These are phyloP conservation scores for Pachyrhizus erosus DNA, from an alignment of 306 rosid species.

Conservation along the genomic window DNA sequence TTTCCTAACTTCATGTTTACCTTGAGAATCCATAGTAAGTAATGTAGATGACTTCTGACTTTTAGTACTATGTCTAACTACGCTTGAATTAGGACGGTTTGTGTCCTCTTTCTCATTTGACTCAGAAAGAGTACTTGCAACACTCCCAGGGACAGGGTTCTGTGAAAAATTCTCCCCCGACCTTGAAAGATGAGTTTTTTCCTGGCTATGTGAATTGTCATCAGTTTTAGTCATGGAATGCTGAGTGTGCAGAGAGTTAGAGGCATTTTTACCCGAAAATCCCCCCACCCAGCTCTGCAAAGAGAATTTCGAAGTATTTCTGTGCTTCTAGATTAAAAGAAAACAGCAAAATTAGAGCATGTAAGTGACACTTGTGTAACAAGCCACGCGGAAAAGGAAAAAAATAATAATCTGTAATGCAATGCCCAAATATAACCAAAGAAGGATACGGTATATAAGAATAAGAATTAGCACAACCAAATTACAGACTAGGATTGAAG, in stretches of 20 bases:
- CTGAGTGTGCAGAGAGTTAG: slow-evolving; percentile 52
- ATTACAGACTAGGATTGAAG: slow-evolving; percentile 16
- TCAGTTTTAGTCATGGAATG: slow-evolving; percentile 46
- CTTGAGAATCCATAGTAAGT: slow-evolving; percentile 44
- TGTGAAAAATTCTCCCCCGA: slow-evolving; percentile 51
- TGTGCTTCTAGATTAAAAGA: slow-evolving; percentile 73
- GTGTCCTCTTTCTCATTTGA: slow-evolving; percentile 52
- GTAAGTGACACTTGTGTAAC: slow-evolving; percentile 22
- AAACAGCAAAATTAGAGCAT: slow-evolving; percentile 19
- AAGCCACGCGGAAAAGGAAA: slow-evolving; percentile 25
- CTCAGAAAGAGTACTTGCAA: slow-evolving; percentile 44
- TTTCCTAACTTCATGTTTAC: slow-evolving; percentile 52
- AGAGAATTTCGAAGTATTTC: slow-evolving; percentile 84
- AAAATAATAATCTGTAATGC: not conserved
- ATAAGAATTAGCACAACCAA: slow-evolving; percentile 7
- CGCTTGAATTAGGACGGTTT: slow-evolving; percentile 39
- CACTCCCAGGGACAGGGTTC: slow-evolving; percentile 48
- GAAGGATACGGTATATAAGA: not conserved
- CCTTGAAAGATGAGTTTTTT: slow-evolving; percentile 57
- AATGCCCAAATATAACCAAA: slow-evolving; percentile 30
- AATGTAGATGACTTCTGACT: slow-evolving; percentile 49
- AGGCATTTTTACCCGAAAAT: slow-evolving; percentile 63
- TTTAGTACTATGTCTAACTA: slow-evolving; percentile 48
- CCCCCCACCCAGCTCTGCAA: slow-evolving; percentile 92
- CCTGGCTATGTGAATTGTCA: slow-evolving; percentile 51